A percentile compares a stretch with the other conserved stretches of the same genome.
phyloP scores from a whole-genome alignment of 805 yeast genomes.

The Citeromyces nyonsensis region DNA sequence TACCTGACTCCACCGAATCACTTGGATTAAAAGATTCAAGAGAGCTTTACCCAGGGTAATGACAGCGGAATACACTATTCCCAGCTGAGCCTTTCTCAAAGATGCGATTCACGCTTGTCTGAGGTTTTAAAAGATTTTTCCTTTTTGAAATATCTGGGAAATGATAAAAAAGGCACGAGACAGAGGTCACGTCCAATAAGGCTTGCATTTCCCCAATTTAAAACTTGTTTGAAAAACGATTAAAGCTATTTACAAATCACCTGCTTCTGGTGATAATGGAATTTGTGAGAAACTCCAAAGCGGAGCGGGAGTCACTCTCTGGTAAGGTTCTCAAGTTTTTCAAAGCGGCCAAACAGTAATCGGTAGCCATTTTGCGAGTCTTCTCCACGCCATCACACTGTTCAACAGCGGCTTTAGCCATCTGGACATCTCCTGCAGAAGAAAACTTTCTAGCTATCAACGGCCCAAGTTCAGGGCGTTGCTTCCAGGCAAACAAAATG shows the following conservation, averaged over 20 bases:
- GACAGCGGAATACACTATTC: no score
- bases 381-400: conserved; percentile 59
- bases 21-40: no score
- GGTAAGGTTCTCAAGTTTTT: conserved; percentile 62
- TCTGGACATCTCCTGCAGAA: conserved; percentile 68
- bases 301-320: conserved; percentile 78
- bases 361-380: conserved; percentile 63
- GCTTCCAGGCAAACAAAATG: conserved; percentile 85
- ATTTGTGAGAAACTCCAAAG: conserved; percentile 72
- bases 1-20: no score
- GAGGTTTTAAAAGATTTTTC: conserved; percentile 1
- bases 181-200: not conserved
- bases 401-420: conserved; percentile 63
- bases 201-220: not conserved
- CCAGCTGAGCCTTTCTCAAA: no score
- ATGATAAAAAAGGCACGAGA: no score
- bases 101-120: no score
- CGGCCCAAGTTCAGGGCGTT: conserved; percentile 71
- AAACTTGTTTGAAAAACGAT: not conserved
- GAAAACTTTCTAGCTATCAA: conserved; percentile 74
- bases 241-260: conserved; percentile 13
- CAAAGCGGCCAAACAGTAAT: conserved; percentile 66
- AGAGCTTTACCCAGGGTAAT: no score
- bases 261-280: conserved; percentile 72
- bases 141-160: conserved; percentile 1